Evolutionary conservation across 1,284 basidiomycete species (phyloP), one percentile per base, ranked within the genome.

Genomic region (Tilletia caries): DNA sequence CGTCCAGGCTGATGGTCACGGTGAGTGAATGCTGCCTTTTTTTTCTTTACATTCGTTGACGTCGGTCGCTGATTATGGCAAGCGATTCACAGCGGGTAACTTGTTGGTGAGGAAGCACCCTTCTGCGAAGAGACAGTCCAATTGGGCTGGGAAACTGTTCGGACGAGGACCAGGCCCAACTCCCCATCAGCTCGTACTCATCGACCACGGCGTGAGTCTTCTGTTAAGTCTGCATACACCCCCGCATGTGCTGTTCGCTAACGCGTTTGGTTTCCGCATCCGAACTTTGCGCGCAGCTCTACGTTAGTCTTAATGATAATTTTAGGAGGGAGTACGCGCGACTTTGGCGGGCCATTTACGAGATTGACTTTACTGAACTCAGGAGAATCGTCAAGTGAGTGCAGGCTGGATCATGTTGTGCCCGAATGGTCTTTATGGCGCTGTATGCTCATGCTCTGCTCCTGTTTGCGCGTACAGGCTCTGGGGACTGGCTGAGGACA

Each of bases 321-420:
- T 80, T 80, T 68, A 58, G 76, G 2, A 65, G 73, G 54, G 73
- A 79, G 62, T 80, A 80, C 46, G 77, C 79, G 1, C 72, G 78
- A 68, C 70, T 80, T 1, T 80, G 79, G 79, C 75, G 74, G 33
- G 73, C 76, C 5, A 80, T 80, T 62, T 80, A 75, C 34, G 73
- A 75, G 41, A 50, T 78, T 1, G 79, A 80, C 66, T 68, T 79
- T 27, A 69, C 67, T 58, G 75, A 73, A 25, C 67, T 80, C 18
- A 75, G 76, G 48, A 68, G 71, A 25, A 80, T 80, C 52, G 75
- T 73, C 58, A 62, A 62, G 52, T 54, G 52, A 54, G 52, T 29
- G 46, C 18, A 50, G 18, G 25, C 6, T 5, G 46, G 20, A n/a
- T 23, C 18, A 13, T 54, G 3, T 27, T 3, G 52, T 5, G 3